phyloP scores from a whole-genome alignment of 306 rosid genomes.

The Sesbania bispinosa region DNA sequence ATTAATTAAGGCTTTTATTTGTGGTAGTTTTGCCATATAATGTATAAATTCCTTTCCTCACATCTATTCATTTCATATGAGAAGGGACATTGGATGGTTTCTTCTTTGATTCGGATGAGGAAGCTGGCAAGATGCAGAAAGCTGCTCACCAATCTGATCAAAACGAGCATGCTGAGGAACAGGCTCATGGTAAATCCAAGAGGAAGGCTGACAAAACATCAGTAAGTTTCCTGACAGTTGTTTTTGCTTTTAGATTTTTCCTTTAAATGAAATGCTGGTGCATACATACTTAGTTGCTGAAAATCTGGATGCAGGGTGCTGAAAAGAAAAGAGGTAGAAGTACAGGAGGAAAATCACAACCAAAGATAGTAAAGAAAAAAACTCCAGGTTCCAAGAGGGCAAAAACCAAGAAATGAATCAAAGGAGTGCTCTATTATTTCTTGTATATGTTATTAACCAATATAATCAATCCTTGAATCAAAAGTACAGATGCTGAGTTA shows the following conservation, averaged over 20 bases:
- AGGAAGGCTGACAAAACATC: slow-evolving; percentile 63
- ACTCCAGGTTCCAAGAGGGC: slow-evolving; percentile 58
- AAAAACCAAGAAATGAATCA: slow-evolving; percentile 64
- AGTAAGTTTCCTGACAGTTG: slow-evolving; percentile 41
- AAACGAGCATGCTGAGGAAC: slow-evolving; percentile 53
- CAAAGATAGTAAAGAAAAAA: slow-evolving; percentile 71
- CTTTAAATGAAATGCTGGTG: slow-evolving; percentile 11
- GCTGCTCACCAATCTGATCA: slow-evolving; percentile 50
- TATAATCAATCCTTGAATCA: slow-evolving; percentile 5
- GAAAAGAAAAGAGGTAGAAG: slow-evolving; percentile 68
- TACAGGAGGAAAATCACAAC: slow-evolving; percentile 65
- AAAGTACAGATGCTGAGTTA: slow-evolving; percentile 13
- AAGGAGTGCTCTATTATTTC: not conserved
- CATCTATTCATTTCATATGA: slow-evolving; percentile 27
- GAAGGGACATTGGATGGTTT: slow-evolving; percentile 96
- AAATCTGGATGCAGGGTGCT: slow-evolving; percentile 53
- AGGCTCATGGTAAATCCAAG: slow-evolving; percentile 44
- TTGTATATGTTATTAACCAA: not conserved
- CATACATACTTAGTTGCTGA: slow-evolving; percentile 15
- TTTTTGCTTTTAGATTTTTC: slow-evolving; percentile 15
- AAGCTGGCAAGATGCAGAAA: slow-evolving; percentile 63
- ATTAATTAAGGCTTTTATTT: slow-evolving; percentile 17
- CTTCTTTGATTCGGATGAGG: slow-evolving; percentile 91
- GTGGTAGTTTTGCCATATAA: not conserved
- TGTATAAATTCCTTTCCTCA: slow-evolving; percentile 5